These are phyloP conservation scores for Auriscalpium orientale DNA, from an alignment of 768 basidiomycete species.

Conservation along the genomic window DNA sequence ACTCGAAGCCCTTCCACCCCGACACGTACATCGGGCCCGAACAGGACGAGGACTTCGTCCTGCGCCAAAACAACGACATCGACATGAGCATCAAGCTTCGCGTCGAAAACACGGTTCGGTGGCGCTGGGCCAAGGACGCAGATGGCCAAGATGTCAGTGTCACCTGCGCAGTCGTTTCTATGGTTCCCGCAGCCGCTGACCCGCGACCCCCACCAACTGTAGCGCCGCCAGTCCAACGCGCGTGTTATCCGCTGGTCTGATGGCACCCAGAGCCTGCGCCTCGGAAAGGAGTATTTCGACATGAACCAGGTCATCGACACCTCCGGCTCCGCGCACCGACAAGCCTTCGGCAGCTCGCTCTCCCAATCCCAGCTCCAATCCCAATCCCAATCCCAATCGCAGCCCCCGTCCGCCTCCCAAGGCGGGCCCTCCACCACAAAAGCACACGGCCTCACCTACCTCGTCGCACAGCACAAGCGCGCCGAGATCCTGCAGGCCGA, in stretches of 20 bases:
- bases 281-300: constrained; percentile 94
- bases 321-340: constrained; percentile 57
- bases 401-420: constrained; percentile 22
- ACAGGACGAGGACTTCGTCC: constrained; percentile 60
- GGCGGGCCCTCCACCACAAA: constrained; percentile 26
- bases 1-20: constrained; percentile 84
- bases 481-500: constrained; percentile 84
- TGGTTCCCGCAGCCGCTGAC: background rate
- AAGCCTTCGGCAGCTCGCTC: constrained; percentile 42
- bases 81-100: constrained; percentile 82
- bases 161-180: background rate
- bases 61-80: constrained; percentile 50
- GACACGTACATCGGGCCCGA: constrained; percentile 81
- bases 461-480: constrained; percentile 83
- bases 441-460: constrained; percentile 77
- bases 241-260: constrained; percentile 95
- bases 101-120: constrained; percentile 91
- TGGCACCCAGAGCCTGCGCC: constrained; percentile 79
- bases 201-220: background rate
- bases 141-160: constrained; percentile 69
- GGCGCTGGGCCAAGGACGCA: constrained; percentile 86
- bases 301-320: constrained; percentile 74
- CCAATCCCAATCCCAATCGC: constrained; percentile 29
- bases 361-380: constrained; percentile 32
- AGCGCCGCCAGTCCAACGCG: constrained; percentile 85